A percentile compares a stretch with the other conserved stretches of the same genome.
phyloP scores from a whole-genome alignment of 2,329 filamentous ascomycete species.

The Amphichorda felina region DNA sequence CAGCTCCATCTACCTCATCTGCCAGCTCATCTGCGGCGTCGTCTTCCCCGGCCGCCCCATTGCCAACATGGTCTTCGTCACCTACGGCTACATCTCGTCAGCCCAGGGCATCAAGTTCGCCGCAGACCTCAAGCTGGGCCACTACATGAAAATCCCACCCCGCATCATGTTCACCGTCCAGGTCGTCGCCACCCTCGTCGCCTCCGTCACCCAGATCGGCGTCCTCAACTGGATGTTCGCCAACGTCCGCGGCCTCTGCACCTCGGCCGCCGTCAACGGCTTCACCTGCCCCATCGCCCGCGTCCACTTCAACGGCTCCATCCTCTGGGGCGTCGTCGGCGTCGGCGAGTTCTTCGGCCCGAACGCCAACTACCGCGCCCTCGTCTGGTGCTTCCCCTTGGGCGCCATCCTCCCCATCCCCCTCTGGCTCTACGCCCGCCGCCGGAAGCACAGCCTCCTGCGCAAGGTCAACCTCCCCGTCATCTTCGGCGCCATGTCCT shows the following conservation, averaged over 20 bases:
- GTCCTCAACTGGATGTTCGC: conserved; percentile 86
- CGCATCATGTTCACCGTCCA: conserved; percentile 70
- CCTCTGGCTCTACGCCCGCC: conserved; percentile 59
- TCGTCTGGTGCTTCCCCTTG: conserved; percentile 73
- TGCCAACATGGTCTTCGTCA: conserved; percentile 89
- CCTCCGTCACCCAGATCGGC: conserved; percentile 68
- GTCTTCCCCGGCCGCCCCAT: conserved; percentile 77
- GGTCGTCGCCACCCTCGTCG: conserved; percentile 63
- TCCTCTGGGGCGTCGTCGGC: conserved; percentile 82
- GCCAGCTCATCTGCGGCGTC: conserved; percentile 71
- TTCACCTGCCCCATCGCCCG: conserved; percentile 81
- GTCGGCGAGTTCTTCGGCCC: conserved; percentile 73
- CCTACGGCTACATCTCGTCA: conserved; percentile 81
- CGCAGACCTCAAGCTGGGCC: conserved; percentile 74
- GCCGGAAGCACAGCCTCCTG: conserved; percentile 47
- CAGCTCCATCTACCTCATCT: conserved; percentile 76
- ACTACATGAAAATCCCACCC: conserved; percentile 81
- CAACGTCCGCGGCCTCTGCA: conserved; percentile 68
- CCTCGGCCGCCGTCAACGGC: conserved; percentile 66
- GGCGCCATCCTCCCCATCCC: conserved; percentile 64
- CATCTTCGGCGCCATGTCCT: conserved; percentile 69
- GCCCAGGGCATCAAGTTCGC: conserved; percentile 85
- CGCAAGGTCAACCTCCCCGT: conserved; percentile 74
- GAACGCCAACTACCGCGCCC: conserved; percentile 58
- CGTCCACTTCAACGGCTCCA: conserved; percentile 83